Evolutionary conservation across 306 rosid genomes (phyloP), one percentile per base, ranked within the genome.

Genomic region (Sesbania bispinosa): DNA sequence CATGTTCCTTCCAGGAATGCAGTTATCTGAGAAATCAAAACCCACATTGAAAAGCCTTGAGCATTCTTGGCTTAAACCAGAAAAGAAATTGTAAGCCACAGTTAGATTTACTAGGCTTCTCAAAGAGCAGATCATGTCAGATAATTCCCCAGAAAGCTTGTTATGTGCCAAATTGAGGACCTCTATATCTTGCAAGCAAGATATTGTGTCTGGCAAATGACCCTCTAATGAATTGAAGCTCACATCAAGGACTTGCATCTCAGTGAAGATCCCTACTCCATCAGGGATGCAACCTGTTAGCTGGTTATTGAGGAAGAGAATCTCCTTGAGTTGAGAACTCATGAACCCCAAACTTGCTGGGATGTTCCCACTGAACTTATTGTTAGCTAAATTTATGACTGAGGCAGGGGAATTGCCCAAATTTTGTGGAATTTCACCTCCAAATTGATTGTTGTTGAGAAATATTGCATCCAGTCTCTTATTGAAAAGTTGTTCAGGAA

Each of bases 371-470:
- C 57, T 80, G 3, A 94, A 77, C 46, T 76, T 82, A 79, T 94
- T 94, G 65, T 90, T 89, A 0, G 99, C 97, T 15, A 94, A 77
- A 27, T 89, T 94, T 4, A 94, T 87, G 27, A 91, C 99, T 1
- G 99, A 94, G 6, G 99, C 97, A n/a, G 90, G 97, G 1, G 99
- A 92, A 20, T 78, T 86, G 1, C 96, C 99, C 24, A 94, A 61
- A 20, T 72, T 94, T 10, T 85, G 83, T 6, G 99, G 99, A 1
- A 94, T 81, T 67, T 82, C 86, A 7, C 99, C 99, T 57, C 24
- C 69, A 45, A 94, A 94, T 16, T 85, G 80, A 61, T 94, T 94
- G 87, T 94, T 62, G 85, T 94, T 94, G 78, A 94, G 80, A 43
- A 94, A 86, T 24, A 94, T 86, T 6, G 97, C 99, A 67, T 94